Percentiles rank a stretch among this genome's conserved stretches.
Conservation (phyloP, 441 rosid species). For the Pelargonium citronellum region DNA sequence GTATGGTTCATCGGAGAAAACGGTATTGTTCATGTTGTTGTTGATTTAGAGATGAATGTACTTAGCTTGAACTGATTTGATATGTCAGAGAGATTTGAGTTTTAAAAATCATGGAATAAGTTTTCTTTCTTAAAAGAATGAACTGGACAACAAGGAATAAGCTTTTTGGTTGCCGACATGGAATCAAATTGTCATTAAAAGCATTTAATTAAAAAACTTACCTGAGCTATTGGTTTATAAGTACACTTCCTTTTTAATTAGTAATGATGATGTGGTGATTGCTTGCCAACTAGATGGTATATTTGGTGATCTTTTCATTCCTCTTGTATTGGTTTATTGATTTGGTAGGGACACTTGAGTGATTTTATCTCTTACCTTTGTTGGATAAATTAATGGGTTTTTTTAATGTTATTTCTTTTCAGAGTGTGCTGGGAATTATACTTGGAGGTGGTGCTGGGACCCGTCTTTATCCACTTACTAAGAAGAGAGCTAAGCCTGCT, state of each 20-base stretch:
- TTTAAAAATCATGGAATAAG: not conserved
- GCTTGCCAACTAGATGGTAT: not conserved
- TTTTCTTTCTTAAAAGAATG: not conserved
- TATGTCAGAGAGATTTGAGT: not conserved
- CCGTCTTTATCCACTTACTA: constrained; percentile 81
- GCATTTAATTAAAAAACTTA: not conserved
- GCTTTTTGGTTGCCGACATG: not conserved
- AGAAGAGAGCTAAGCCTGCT: constrained; percentile 94
- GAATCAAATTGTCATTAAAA: not conserved
- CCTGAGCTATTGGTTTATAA: not conserved
- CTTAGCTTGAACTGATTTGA: not conserved
- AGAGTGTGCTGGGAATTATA: constrained; percentile 91
- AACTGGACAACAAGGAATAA: not conserved
- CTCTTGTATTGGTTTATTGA: not conserved
- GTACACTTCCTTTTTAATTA: not conserved
- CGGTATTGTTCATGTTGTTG: not conserved
- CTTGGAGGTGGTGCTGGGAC: constrained; percentile 98
- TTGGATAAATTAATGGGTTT: not conserved
- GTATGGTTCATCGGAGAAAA: not conserved
- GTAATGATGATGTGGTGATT: too few species aligned
- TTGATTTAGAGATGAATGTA: not conserved
- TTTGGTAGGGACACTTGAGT: not conserved
- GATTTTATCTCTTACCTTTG: not conserved
- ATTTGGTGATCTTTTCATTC: not conserved
- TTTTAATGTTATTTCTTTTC: constrained; percentile 17